Percentiles rank a stretch among this genome's conserved stretches.
These are phyloP conservation scores for Eucalyptus urophylla DNA, from an alignment of 345 rosid species.

Conservation along the genomic window DNA sequence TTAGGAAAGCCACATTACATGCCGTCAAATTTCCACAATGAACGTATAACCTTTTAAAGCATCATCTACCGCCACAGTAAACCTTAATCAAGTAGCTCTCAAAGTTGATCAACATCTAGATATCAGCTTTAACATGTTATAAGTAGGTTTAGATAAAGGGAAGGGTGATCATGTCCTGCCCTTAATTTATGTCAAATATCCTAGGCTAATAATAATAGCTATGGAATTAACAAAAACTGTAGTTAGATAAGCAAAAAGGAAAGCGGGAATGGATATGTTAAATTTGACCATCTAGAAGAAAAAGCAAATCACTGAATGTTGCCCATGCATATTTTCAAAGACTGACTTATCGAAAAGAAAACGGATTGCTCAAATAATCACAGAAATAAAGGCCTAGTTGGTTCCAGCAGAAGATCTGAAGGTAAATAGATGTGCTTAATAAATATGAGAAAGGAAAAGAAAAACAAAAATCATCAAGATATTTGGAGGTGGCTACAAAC, in stretches of 20 bases:
- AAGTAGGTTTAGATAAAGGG: not conserved
- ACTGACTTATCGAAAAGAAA: not conserved
- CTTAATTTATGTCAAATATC: not conserved
- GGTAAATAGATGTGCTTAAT: not conserved
- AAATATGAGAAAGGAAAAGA: not conserved
- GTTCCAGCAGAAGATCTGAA: not conserved
- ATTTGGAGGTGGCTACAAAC: not conserved
- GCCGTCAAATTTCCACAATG: not conserved
- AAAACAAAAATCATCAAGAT: not conserved
- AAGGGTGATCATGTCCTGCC: not conserved
- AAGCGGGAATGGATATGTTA: not conserved
- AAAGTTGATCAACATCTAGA: not conserved
- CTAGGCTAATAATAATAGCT: not conserved
- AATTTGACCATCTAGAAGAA: not conserved
- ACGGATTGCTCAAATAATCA: not conserved
- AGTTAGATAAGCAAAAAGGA: not conserved
- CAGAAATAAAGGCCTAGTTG: not conserved
- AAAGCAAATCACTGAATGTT: not conserved
- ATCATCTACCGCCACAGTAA: not conserved
- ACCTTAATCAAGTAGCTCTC: not conserved
- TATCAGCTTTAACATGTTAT: not conserved
- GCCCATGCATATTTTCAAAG: not conserved
- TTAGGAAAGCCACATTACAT: not conserved
- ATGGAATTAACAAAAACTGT: not conserved
- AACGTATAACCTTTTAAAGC: not conserved